Evolutionary conservation across 805 yeast species (phyloP).

Genomic region (Suhomyces prunicola): DNA sequence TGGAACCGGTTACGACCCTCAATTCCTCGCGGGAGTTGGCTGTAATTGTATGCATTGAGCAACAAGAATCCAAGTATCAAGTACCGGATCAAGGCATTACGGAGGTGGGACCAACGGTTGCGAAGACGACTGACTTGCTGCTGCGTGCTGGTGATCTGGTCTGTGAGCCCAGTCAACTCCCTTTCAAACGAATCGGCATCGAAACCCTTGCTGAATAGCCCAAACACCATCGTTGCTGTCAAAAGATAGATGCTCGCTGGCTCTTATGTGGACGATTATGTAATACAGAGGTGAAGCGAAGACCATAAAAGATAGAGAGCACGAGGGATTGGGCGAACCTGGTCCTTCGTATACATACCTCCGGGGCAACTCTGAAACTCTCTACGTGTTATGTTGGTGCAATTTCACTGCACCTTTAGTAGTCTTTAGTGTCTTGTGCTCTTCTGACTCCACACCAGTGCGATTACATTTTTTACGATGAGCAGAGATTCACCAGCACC

Average conservation of each 20-base stretch:
- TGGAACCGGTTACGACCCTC: slow-evolving; percentile 17
- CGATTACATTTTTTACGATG: not conserved
- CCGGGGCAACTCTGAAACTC: no score
- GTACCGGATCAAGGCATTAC: slow-evolving; percentile 15
- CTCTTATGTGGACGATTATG: not conserved
- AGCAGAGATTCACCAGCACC: not conserved
- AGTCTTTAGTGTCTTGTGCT: not conserved
- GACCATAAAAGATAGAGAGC: no score
- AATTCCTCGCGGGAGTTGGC: slow-evolving; percentile 13
- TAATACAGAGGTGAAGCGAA: not conserved
- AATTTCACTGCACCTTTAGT: not conserved
- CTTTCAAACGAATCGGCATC: slow-evolving; percentile 45
- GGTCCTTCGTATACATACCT: no score
- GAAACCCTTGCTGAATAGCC: slow-evolving; percentile 24
- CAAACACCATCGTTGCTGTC: slow-evolving; percentile 22
- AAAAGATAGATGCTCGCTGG: not conserved
- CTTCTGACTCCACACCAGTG: not conserved
- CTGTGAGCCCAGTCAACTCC: slow-evolving; percentile 37
- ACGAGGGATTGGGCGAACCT: no score
- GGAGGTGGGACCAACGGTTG: slow-evolving; percentile 15
- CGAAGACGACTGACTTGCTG: slow-evolving; percentile 17
- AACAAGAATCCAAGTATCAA: slow-evolving; percentile 20
- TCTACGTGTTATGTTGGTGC: not conserved
- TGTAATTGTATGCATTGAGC: slow-evolving; percentile 20
- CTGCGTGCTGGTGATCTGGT: slow-evolving; percentile 28